phyloP scores from a whole-genome alignment of 331 rosid genomes.

The Telfairia occidentalis region DNA sequence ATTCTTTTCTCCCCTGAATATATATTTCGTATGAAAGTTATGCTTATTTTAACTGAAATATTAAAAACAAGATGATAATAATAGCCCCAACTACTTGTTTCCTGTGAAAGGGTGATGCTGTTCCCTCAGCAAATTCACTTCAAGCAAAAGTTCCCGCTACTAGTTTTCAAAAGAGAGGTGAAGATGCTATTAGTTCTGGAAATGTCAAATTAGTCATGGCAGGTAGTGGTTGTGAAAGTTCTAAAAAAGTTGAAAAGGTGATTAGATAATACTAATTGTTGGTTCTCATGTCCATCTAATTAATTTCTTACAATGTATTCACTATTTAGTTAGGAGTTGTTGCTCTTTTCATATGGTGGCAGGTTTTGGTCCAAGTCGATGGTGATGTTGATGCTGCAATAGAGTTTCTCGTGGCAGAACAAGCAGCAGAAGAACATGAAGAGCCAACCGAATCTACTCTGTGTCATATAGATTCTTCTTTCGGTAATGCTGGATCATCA shows the following conservation, averaged over 20 bases:
- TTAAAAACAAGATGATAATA: constrained; percentile 7
- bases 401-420: constrained; percentile 71
- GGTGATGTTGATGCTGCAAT: constrained; percentile 68
- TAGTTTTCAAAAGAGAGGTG: constrained; percentile 23
- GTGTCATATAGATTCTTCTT: constrained; percentile 24
- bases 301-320: background rate
- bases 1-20: background rate
- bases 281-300: background rate
- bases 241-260: constrained; percentile 58
- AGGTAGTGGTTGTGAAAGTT: constrained; percentile 59
- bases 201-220: constrained; percentile 52
- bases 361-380: constrained; percentile 56
- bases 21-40: background rate
- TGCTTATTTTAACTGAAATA: background rate
- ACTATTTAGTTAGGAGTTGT: constrained; percentile 3
- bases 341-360: constrained; percentile 2
- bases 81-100: constrained; percentile 37
- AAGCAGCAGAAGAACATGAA: constrained; percentile 39
- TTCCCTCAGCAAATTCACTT: constrained; percentile 49
- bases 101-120: constrained; percentile 74
- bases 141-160: constrained; percentile 29
- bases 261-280: background rate
- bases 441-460: constrained; percentile 30
- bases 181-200: constrained; percentile 28
- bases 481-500: constrained; percentile 35